phyloP scores from a whole-genome alignment of 1,139 yeast genomes.

The Saccharomycopsis crataegensis region DNA sequence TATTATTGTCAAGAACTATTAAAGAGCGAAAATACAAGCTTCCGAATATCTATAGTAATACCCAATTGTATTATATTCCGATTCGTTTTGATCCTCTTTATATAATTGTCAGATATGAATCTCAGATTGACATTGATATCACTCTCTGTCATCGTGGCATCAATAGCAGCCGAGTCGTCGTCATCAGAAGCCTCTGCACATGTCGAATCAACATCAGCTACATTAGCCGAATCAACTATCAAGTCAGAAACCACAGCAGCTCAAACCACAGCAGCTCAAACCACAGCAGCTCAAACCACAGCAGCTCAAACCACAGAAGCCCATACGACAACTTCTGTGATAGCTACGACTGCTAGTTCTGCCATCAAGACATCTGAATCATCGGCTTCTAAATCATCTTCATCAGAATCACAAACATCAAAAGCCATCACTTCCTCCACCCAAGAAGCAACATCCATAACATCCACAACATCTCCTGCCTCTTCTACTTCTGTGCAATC shows the following conservation, averaged over 20 bases:
- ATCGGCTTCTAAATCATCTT: not conserved
- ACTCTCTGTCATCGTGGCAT: not conserved
- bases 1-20: too few species aligned
- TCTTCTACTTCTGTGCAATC: not conserved
- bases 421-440: not conserved
- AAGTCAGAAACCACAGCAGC: not conserved
- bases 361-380: not conserved
- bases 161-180: not conserved
- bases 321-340: not conserved
- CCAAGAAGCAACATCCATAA: not conserved
- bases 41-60: too few species aligned
- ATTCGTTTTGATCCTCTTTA: not conserved
- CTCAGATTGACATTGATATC: not conserved
- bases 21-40: too few species aligned
- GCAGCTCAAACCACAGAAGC: not conserved
- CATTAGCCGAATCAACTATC: not conserved
- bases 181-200: not conserved
- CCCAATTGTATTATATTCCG: not conserved
- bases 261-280: not conserved
- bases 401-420: not conserved
- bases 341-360: too few species aligned
- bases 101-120: not conserved
- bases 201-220: not conserved
- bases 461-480: not conserved
- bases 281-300: not conserved